Percentiles rank a stretch among this genome's conserved stretches.
Conservation (phyloP, 2,329 filamentous ascomycete species). For the Didymella pinodella region DNA sequence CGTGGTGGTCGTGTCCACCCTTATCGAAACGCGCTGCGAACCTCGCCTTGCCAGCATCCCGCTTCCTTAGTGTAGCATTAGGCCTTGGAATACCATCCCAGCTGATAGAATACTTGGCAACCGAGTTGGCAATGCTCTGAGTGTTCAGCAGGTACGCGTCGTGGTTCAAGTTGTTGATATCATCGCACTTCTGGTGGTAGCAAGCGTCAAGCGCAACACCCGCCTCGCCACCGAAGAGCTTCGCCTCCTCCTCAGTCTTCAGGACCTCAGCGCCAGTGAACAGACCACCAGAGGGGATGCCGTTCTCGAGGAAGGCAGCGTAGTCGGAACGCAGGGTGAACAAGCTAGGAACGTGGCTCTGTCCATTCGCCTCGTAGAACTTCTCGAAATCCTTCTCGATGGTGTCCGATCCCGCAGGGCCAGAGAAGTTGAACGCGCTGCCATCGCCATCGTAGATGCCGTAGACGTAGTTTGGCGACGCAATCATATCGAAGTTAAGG, state of each 20-base stretch:
- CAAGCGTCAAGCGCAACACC: constrained; percentile 49
- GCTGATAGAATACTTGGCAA: constrained; percentile 49
- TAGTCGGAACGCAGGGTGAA: constrained; percentile 53
- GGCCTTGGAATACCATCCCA: constrained; percentile 48
- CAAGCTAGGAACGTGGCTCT: constrained; percentile 44
- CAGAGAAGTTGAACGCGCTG: constrained; percentile 48
- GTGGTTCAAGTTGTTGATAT: constrained; percentile 46
- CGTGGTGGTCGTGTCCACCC: constrained; percentile 39
- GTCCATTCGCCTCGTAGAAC: constrained; percentile 48
- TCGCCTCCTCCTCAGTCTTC: constrained; percentile 50
- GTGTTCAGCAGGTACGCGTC: constrained; percentile 51
- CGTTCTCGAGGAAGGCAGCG: constrained; percentile 52
- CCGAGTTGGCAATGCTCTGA: constrained; percentile 50
- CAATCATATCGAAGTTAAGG: constrained; percentile 57
- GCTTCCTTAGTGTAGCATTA: constrained; percentile 40
- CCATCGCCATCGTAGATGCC: constrained; percentile 53
- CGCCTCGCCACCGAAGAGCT: constrained; percentile 49
- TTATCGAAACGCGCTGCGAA: constrained; percentile 36
- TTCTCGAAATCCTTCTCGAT: constrained; percentile 48
- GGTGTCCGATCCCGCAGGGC: constrained; percentile 46
- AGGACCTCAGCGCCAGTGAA: constrained; percentile 53
- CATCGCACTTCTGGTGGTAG: constrained; percentile 52
- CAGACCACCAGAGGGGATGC: constrained; percentile 51
- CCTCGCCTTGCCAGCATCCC: constrained; percentile 38
- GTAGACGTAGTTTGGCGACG: constrained; percentile 51